These are phyloP conservation scores for Lasiodiplodia citricola DNA, from an alignment of 2,329 filamentous ascomycete species.

Conservation along the genomic window DNA sequence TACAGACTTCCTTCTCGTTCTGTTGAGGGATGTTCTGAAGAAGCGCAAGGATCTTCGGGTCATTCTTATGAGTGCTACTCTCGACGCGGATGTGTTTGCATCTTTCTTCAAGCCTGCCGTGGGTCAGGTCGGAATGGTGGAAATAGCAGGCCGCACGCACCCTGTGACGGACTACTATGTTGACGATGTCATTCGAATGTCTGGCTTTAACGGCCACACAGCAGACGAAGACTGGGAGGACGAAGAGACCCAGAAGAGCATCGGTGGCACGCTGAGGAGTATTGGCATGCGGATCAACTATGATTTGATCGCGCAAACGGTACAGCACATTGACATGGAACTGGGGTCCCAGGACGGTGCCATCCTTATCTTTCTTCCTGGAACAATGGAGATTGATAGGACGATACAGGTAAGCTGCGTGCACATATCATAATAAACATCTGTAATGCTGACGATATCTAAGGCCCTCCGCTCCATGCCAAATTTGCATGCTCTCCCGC, in stretches of 20 bases:
- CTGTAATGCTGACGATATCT: not conserved
- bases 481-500: constrained; percentile 77
- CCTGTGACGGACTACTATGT: constrained; percentile 90
- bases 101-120: constrained; percentile 75
- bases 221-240: constrained; percentile 59
- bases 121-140: constrained; percentile 75
- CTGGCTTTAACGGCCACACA: constrained; percentile 66
- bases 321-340: constrained; percentile 79
- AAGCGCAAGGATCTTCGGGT: constrained; percentile 81
- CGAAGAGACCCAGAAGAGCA: constrained; percentile 49
- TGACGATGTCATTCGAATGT: constrained; percentile 83
- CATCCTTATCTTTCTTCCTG: constrained; percentile 94
- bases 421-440: not conserved
- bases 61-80: constrained; percentile 93
- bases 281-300: constrained; percentile 87
- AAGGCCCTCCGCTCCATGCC: constrained; percentile 61
- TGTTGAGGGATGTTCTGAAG: constrained; percentile 81
- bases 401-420: constrained; percentile 60
- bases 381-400: constrained; percentile 87
- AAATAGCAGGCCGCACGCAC: constrained; percentile 87
- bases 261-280: constrained; percentile 49
- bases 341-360: constrained; percentile 77
- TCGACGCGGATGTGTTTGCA: constrained; percentile 85
- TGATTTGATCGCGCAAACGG: constrained; percentile 78
- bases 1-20: constrained; percentile 88